A percentile compares a stretch with the other conserved stretches of the same genome.
Evolutionary conservation across 2,329 filamentous ascomycete genomes (phyloP).

Genomic region (Pseudogymnoascus sp.): DNA sequence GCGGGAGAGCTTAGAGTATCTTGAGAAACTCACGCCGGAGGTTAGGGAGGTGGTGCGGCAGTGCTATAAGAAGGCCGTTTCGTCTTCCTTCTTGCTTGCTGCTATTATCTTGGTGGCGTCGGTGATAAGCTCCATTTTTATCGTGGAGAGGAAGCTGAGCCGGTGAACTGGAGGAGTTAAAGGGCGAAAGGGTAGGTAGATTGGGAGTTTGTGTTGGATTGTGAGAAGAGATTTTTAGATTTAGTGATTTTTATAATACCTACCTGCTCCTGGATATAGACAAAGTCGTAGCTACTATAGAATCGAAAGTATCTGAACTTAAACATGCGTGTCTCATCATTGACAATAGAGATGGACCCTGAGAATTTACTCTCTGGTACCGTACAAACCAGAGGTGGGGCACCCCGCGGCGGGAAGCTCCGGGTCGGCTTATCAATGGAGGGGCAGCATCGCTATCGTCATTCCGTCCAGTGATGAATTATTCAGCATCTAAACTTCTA

Average conservation of each 20-base stretch:
- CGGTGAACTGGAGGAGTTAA: conserved; percentile 10
- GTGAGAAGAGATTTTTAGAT: neutral
- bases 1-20: conserved; percentile 60
- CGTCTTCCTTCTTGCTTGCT: conserved; percentile 35
- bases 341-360: neutral
- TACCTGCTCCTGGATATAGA: neutral
- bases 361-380: neutral
- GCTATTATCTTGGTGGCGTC: conserved; percentile 31
- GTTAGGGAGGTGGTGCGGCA: conserved; percentile 50
- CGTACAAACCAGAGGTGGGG: neutral
- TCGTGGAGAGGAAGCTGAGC: conserved; percentile 47
- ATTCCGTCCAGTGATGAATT: conserved; percentile 6
- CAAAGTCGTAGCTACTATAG: neutral
- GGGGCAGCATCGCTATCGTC: neutral
- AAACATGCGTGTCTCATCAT: neutral
- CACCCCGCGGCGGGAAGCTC: conserved; percentile 3
- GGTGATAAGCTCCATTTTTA: conserved; percentile 39
- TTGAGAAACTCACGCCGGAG: conserved; percentile 53
- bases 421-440: neutral
- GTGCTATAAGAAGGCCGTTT: conserved; percentile 51
- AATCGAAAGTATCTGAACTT: neutral
- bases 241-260: neutral
- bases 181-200: neutral
- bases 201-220: neutral
- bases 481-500: conserved; percentile 8